Conservation (phyloP, 495 filamentous ascomycete species). For the Glonium stellatum region DNA sequence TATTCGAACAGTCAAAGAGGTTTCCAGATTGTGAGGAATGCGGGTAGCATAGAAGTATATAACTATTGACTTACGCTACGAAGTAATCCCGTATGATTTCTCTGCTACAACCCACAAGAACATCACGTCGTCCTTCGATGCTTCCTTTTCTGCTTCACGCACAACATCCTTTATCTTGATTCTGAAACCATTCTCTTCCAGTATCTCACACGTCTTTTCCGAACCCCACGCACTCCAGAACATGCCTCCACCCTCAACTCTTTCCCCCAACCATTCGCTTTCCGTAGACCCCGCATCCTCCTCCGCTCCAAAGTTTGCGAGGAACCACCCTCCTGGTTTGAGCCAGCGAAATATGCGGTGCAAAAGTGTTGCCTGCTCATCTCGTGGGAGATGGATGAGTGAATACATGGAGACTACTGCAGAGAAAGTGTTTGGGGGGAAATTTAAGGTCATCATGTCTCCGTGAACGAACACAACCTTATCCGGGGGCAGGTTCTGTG, state of each 20-base stretch:
- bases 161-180: slow-evolving; percentile 9
- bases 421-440: slow-evolving; percentile 31
- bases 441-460: slow-evolving; percentile 41
- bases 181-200: slow-evolving; percentile 17
- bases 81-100: slow-evolving; percentile 1
- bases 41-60: no score
- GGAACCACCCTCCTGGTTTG: slow-evolving; percentile 37
- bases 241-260: slow-evolving; percentile 30
- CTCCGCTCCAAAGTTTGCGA: slow-evolving; percentile 37
- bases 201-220: slow-evolving; percentile 17
- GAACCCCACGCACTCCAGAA: slow-evolving; percentile 42
- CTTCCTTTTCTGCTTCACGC: slow-evolving; percentile 9
- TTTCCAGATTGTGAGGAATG: no score
- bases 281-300: slow-evolving; percentile 22
- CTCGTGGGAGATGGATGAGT: slow-evolving; percentile 42
- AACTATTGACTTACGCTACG: no score
- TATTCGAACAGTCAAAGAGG: no score
- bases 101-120: slow-evolving; percentile 27
- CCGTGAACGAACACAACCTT: slow-evolving; percentile 21
- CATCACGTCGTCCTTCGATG: slow-evolving; percentile 6
- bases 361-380: slow-evolving; percentile 37
- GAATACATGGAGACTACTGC: slow-evolving; percentile 42
- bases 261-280: slow-evolving; percentile 30
- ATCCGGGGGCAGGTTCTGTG: slow-evolving; percentile 10
- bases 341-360: slow-evolving; percentile 37